Percentiles rank a stretch among this genome's conserved stretches.
Evolutionary conservation across 139 green algal genomes (phyloP).

Genomic region (Volvox reticuliferus): DNA sequence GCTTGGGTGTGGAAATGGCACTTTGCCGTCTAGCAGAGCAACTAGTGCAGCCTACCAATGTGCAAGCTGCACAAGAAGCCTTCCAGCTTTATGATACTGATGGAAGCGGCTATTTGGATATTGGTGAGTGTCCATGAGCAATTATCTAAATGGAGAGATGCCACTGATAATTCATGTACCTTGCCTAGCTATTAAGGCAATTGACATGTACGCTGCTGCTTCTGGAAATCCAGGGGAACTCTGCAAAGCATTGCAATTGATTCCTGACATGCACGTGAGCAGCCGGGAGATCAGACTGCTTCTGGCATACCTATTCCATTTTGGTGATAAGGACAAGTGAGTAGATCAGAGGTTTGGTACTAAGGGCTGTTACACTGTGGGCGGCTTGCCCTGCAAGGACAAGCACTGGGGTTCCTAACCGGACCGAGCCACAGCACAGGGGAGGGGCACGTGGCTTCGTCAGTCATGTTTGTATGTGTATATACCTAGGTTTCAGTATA

Average conservation of each 20-base stretch:
- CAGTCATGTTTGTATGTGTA: too few relatives aligned
- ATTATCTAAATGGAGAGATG: too few relatives aligned
- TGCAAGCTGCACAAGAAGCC: neutral
- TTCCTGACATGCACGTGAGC: neutral
- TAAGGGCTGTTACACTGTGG: too few relatives aligned
- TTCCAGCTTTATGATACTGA: constrained; percentile 9
- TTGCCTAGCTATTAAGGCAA: too few relatives aligned
- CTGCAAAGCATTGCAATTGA: neutral
- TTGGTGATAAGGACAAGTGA: constrained; percentile 41
- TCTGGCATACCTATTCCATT: constrained; percentile 44
- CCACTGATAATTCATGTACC: too few relatives aligned
- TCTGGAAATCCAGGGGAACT: constrained; percentile 22
- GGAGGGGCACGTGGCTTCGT: too few relatives aligned
- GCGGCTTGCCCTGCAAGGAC: too few relatives aligned
- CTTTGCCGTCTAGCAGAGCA: constrained; percentile 29
- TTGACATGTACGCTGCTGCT: too few relatives aligned
- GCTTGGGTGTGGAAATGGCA: neutral
- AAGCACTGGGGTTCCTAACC: too few relatives aligned
- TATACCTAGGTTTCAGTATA: too few relatives aligned
- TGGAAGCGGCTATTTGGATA: constrained; percentile 34
- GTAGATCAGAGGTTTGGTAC: neutral
- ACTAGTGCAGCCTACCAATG: constrained; percentile 12
- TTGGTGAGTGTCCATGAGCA: neutral
- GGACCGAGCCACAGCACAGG: too few relatives aligned
- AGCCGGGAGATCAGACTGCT: constrained; percentile 11